Evolutionary conservation across 306 rosid genomes (phyloP), one percentile per base, ranked within the genome.

Genomic region (Glycine latifolia): DNA sequence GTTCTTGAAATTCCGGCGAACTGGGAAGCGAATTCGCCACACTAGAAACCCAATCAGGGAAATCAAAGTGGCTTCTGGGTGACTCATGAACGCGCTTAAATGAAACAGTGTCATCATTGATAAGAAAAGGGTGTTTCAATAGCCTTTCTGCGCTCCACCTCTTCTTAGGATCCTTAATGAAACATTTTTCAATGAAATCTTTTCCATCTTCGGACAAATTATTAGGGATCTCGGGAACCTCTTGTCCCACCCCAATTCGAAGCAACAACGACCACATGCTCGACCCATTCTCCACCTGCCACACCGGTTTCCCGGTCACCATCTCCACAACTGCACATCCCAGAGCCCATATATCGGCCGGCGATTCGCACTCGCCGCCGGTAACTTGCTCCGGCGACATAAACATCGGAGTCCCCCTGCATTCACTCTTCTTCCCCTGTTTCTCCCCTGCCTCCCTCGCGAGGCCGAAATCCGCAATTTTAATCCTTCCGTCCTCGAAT

Each of bases 61-160:
- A 95, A 77, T 93, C 96, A 16, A 95, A 91, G 16, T 90, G 97
- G 33, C 89, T 71, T 71, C 97, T 89, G 8, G 99, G 99, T 10
- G 89, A 6, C 0, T 85, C 84, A 1, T 61, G 71, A 4, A 50
- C 48, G 2, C 26, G 46, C 50, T 86, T 76, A 83, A 76, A 54
- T 71, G 81, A 50, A 87, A 85, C 88, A 76, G 83, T 54, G 13
- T 65, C 70, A 1, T 76, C 41, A 5, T 37, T 4, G 41, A 92
- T 43, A 13, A 92, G 49, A 17, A 95, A 93, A 0, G 97, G 91
- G 48, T 95, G 99, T 1, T 71, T 61, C 70, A 95, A 47, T 35
- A 95, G 97, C 98, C 86, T 93, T 82, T 95, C 97, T 0, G 99
- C 97, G 65, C 94, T 95, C 99, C 99, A 95, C 81, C 99, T 79